These are phyloP conservation scores for Candida odintsovae DNA, from an alignment of 805 yeast genomes.

Conservation along the genomic window DNA sequence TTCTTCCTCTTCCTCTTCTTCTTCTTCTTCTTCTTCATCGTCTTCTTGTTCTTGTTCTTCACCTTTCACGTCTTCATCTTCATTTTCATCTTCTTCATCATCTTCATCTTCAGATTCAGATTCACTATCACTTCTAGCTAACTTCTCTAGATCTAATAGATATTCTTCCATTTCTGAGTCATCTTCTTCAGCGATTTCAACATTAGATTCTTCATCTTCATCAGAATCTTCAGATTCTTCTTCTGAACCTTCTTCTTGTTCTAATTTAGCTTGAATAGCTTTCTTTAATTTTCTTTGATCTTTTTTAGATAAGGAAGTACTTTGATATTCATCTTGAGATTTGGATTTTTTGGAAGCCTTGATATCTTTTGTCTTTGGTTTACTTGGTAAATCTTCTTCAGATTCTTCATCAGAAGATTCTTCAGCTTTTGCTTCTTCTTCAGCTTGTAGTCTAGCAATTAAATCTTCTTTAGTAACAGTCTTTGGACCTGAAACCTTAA, in stretches of 20 bases:
- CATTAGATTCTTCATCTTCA: conserved; percentile 20
- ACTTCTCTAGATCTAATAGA: conserved; percentile 43
- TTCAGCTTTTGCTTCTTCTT: conserved; percentile 13
- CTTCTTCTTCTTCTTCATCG: conserved; percentile 48
- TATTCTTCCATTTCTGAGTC: conserved; percentile 41
- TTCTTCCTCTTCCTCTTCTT: conserved; percentile 63
- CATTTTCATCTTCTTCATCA: conserved; percentile 31
- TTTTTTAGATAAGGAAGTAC: conserved; percentile 52
- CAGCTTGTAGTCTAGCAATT: conserved; percentile 10
- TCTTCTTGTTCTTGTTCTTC: conserved; percentile 42
- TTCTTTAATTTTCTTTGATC: conserved; percentile 58
- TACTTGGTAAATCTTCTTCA: conserved; percentile 6
- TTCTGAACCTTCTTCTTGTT: conserved; percentile 19
- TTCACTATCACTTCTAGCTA: conserved; percentile 48
- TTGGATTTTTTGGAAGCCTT: conserved; percentile 5
- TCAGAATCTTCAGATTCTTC: conserved; percentile 22
- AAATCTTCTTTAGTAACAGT: conserved; percentile 29
- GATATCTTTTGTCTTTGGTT: neutral
- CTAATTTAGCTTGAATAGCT: conserved; percentile 20
- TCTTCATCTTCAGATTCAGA: conserved; percentile 30
- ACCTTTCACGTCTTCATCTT: conserved; percentile 33
- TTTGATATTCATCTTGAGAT: conserved; percentile 36
- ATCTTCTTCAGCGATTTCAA: conserved; percentile 39
- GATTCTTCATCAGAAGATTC: conserved; percentile 5
- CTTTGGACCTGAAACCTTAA: conserved; percentile 24